Evolutionary conservation across 139 green algal genomes (phyloP), one percentile per base, ranked within the genome.

Genomic region (Gonium pectorale): DNA sequence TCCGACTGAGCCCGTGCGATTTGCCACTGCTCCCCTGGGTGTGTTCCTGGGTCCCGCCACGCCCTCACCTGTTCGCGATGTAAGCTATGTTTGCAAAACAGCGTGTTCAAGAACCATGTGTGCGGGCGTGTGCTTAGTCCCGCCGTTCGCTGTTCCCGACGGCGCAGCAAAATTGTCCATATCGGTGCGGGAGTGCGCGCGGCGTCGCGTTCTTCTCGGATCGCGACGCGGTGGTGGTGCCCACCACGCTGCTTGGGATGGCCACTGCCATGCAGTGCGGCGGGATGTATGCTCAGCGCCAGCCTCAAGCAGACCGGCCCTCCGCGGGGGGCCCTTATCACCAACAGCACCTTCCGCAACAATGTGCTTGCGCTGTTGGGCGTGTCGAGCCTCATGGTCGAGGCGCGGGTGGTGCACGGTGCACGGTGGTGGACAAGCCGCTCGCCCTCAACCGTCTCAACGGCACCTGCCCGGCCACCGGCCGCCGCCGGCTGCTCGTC

Each of bases 261-360:
- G 69, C 67, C 9, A n/a, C 68, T 29, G 29, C n/a, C n/a, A 82
- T 82, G 75, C 75, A 86, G 67, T n/a, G n/a, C n/a, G n/a, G 81
- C 81, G 41, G 52, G 66, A 5, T 68, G 80, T 52, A 40, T 86
- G 38, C 69, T 86, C 41, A 73, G 74, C 41, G 69, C 81, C 68
- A 72, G 49, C 15, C 81, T 69, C 54, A 86, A 86, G 68, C 56
- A 54, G 54, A n/a, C 71, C 11, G 67, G 33, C 24, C 54, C 81
- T 27, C 44, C 31, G 56, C 9, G 7, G 40, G 81, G 31, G 8
- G 37, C 81, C n/a, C 81, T 69, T 31, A 86, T 80, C 56, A 38
- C 44, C 69, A 80, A 86, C 81, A 86, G 80, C 68, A 86, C 81
- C 31, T 81, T 86, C 43, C 33, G 35, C 3, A 80, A 80, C 51